Base-by-base conservation (phyloP, 331 rosid species). In the Arachis monticola region DNA sequence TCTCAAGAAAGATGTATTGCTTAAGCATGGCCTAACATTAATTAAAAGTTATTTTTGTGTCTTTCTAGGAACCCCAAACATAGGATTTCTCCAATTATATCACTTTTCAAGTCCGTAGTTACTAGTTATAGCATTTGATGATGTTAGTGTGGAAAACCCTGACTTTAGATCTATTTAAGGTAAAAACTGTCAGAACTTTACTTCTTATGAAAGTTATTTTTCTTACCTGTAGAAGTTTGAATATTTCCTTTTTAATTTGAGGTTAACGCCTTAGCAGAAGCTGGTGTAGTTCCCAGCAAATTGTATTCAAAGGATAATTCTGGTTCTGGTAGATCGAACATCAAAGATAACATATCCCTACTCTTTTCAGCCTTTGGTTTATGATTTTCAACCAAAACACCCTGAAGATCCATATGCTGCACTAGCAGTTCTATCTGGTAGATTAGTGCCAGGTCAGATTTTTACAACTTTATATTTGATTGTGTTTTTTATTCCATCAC, bases 341-440 rank as follows among this genome's bases (percentile, higher is more conserved):
- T 22, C 27, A 22, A 22, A 22, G 27, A 22, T 22, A 35, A 14
- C 10, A 62, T n/a, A 31, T 40, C 27, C 52, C 44, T 78, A 52
- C 3, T 65, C 75, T 4, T 70, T 78, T 67, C 86, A 92, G 99
- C 87, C 84, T 22, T 48, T 90, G 80, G 96, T 90, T 66, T 94
- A 83, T 87, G 97, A 92, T 88, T 94, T 94, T 83, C 99, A 92
- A 76, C 97, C 99, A 13, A 78, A 85, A 83, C 95, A 92, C 83
- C 97, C 98, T 58, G 93, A 91, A 81, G 88, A 87, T 77, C 61
- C 91, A 83, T 85, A 52, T 61, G 88, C 76, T 61, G 97, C 97
- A 40, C 84, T 94, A 64, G 91, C 88, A 48, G 90, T 77, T 81
- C 81, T 94, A 58, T 84, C 90, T 70, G 96, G 97, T 32, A 90